A percentile compares a stretch with the other conserved stretches of the same genome.
These are phyloP conservation scores for Malassezia pachydermatis DNA, from an alignment of 1,284 basidiomycete species.

Conservation along the genomic window DNA sequence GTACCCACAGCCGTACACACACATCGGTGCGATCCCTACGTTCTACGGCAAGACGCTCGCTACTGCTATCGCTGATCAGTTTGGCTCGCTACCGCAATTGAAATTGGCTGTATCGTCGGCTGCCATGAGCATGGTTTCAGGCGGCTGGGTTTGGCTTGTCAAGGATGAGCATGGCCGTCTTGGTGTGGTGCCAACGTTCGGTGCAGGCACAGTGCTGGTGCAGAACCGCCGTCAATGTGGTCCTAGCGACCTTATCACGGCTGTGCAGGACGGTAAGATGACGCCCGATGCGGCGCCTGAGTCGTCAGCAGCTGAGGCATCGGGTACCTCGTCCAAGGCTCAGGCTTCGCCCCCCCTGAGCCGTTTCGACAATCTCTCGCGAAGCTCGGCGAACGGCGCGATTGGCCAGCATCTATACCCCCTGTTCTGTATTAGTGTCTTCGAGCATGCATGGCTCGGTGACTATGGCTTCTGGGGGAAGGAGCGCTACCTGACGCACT, in stretches of 20 bases:
- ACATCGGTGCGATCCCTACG: constrained; percentile 13
- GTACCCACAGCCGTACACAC: constrained; percentile 18
- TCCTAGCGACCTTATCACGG: constrained; percentile 25
- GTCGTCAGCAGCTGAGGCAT: background rate
- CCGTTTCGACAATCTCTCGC: constrained; percentile 14
- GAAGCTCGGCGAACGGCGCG: constrained; percentile 20
- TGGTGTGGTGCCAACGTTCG: constrained; percentile 73
- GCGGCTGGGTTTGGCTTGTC: constrained; percentile 81
- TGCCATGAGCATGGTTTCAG: constrained; percentile 62
- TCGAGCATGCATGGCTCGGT: constrained; percentile 83
- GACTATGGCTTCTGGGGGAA: constrained; percentile 90
- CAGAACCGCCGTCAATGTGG: constrained; percentile 38
- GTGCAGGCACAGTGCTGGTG: constrained; percentile 77
- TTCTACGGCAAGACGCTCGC: constrained; percentile 40
- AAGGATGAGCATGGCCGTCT: constrained; percentile 59
- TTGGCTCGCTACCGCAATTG: constrained; percentile 61
- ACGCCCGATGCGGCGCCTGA: constrained; percentile 17
- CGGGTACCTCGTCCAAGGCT: background rate
- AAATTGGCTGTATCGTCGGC: constrained; percentile 68
- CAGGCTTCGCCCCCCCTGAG: background rate
- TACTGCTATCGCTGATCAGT: constrained; percentile 54
- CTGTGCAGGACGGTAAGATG: constrained; percentile 27
- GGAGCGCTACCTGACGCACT: constrained; percentile 75
- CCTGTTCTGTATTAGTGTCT: constrained; percentile 70
- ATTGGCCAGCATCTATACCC: constrained; percentile 61